phyloP scores from a whole-genome alignment of 345 rosid species.

The Durio zibethinus region DNA sequence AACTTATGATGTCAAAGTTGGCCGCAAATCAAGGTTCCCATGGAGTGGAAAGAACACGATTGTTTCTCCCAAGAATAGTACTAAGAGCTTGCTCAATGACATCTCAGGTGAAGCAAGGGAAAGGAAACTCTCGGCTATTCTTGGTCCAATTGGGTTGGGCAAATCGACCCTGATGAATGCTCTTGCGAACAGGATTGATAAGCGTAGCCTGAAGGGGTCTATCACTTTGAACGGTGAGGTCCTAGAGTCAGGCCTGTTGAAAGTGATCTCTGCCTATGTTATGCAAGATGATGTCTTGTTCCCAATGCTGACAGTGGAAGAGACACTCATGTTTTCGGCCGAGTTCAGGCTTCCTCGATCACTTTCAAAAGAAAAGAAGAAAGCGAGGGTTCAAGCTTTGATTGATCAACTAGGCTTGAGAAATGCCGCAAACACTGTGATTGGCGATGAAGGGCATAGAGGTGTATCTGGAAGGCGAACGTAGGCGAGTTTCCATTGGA shows the following conservation, averaged over 20 bases:
- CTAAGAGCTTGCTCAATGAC: conserved; percentile 45
- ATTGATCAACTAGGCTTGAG: conserved; percentile 74
- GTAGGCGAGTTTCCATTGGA: conserved; percentile 20
- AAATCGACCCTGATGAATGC: conserved; percentile 83
- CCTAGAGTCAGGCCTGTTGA: conserved; percentile 61
- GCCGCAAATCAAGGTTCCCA: conserved; percentile 28
- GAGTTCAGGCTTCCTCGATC: conserved; percentile 87
- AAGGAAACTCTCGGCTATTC: conserved; percentile 75
- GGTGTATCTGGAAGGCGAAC: conserved; percentile 77
- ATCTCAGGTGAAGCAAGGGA: conserved; percentile 58
- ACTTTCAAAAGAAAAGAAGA: conserved; percentile 57
- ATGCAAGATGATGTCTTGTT: conserved; percentile 89
- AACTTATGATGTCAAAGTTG: conserved; percentile 53
- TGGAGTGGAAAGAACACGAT: conserved; percentile 17
- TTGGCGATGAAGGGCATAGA: conserved; percentile 88
- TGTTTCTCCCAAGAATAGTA: conserved; percentile 3
- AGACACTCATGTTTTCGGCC: conserved; percentile 83
- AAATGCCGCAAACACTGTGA: conserved; percentile 68
- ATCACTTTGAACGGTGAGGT: conserved; percentile 70
- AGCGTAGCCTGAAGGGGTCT: conserved; percentile 36
- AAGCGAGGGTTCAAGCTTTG: conserved; percentile 69
- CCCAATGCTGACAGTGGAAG: conserved; percentile 86
- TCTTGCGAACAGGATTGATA: conserved; percentile 64
- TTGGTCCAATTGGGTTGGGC: conserved; percentile 89
- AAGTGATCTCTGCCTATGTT: conserved; percentile 83